Evolutionary conservation across 1,139 yeast species (phyloP).

Genomic region (Geotrichum carabidarum): DNA sequence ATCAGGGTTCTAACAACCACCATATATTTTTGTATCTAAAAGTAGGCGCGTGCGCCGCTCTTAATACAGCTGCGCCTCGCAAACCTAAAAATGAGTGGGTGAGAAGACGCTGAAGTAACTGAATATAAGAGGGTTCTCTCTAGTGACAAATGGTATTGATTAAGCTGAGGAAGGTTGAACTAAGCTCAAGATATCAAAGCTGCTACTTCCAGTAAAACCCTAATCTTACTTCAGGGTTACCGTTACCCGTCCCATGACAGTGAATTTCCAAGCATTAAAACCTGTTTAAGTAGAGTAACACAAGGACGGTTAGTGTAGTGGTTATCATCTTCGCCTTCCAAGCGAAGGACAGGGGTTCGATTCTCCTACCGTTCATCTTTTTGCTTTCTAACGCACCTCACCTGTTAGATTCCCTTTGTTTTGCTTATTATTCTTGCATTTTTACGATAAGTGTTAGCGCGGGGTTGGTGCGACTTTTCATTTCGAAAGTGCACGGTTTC

Average conservation of each 20-base stretch:
- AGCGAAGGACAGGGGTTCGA: slow-evolving; percentile 20
- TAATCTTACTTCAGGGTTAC: too few relatives aligned
- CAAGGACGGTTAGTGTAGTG: slow-evolving; percentile 6
- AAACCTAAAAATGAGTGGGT: too few relatives aligned
- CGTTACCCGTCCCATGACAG: not conserved
- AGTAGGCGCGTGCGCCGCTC: too few relatives aligned
- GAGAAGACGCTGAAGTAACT: too few relatives aligned
- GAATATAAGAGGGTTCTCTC: too few relatives aligned
- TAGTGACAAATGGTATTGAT: too few relatives aligned
- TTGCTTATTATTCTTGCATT: not conserved
- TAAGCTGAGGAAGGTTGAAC: too few relatives aligned
- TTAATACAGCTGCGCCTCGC: too few relatives aligned
- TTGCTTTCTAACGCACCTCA: not conserved
- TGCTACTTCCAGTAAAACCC: too few relatives aligned
- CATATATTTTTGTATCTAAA: too few relatives aligned
- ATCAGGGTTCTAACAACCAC: too few relatives aligned
- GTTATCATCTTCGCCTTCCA: slow-evolving; percentile 14
- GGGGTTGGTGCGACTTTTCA: not conserved
- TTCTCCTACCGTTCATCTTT: slow-evolving; percentile 12
- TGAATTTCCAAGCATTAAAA: not conserved
- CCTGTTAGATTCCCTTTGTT: not conserved
- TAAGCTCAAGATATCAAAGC: too few relatives aligned
- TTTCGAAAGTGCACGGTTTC: not conserved
- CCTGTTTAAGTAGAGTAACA: not conserved
- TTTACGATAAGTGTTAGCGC: not conserved